phyloP scores from a whole-genome alignment of 768 basidiomycete genomes.

The Suillus occidentalis region DNA sequence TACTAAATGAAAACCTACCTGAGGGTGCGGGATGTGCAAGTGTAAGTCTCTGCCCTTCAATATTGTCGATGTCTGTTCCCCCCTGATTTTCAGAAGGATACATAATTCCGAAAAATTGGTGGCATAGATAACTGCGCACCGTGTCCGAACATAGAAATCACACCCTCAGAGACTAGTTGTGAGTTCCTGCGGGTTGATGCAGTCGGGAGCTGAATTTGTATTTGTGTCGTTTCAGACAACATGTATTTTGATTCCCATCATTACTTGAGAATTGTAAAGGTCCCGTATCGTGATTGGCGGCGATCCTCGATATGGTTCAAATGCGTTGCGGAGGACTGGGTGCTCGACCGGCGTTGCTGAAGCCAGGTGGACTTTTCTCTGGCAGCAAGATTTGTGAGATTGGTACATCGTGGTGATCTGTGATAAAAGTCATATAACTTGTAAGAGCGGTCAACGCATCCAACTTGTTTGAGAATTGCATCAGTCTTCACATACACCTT shows the following conservation, averaged over 20 bases:
- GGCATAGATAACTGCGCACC: slow-evolving; percentile 35
- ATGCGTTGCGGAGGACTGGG: slow-evolving; percentile 1
- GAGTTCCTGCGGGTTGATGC: slow-evolving; percentile 7
- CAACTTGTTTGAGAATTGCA: slow-evolving; percentile 38
- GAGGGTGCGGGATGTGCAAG: slow-evolving; percentile 10
- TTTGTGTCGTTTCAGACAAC: neutral
- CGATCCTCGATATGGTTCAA: neutral
- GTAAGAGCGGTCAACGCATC: slow-evolving; percentile 43
- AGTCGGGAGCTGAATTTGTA: neutral
- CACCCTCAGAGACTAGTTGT: slow-evolving; percentile 32
- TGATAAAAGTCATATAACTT: slow-evolving; percentile 28
- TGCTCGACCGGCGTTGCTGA: slow-evolving; percentile 26
- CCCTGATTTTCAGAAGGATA: neutral
- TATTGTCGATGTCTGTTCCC: neutral
- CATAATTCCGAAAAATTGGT: slow-evolving; percentile 26
- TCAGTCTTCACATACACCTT: neutral
- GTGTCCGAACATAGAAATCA: slow-evolving; percentile 20
- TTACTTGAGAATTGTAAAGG: neutral
- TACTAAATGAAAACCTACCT: slow-evolving; percentile 5
- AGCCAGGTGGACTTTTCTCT: slow-evolving; percentile 24
- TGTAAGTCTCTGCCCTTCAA: slow-evolving; percentile 12
- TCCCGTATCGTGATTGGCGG: neutral
- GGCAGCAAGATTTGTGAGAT: slow-evolving; percentile 24
- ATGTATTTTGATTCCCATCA: neutral
- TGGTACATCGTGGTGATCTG: slow-evolving; percentile 26